These are phyloP conservation scores for Eucalyptus cloeziana DNA, from an alignment of 345 rosid species.

Conservation along the genomic window DNA sequence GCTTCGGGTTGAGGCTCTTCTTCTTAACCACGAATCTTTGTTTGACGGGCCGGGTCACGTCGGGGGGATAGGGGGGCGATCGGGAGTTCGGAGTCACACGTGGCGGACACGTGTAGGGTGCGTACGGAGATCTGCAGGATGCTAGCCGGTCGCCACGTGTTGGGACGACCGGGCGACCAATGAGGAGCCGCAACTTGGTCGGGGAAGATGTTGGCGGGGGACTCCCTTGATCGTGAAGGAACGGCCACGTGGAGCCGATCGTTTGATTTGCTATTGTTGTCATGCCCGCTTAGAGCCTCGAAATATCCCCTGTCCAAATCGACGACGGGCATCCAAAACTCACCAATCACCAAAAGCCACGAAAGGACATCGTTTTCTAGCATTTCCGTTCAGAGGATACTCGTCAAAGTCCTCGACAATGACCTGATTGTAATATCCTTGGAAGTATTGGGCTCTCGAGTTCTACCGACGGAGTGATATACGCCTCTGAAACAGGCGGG, in stretches of 20 bases:
- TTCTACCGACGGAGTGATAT: neutral
- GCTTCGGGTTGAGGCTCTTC: neutral
- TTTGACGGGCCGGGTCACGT: neutral
- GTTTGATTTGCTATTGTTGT: neutral
- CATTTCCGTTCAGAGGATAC: neutral
- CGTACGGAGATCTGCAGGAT: neutral
- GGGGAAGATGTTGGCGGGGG: neutral
- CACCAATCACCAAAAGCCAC: neutral
- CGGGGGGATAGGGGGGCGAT: neutral
- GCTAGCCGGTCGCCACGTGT: neutral
- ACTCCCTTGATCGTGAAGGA: neutral
- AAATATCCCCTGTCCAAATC: neutral
- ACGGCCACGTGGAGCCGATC: neutral
- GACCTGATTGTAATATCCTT: neutral
- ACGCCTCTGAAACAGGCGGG: neutral
- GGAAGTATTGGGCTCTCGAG: neutral
- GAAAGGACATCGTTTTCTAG: neutral
- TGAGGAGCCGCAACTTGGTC: neutral
- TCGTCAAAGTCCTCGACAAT: neutral
- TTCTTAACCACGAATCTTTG: neutral
- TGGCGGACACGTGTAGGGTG: constrained; percentile 26
- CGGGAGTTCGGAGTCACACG: constrained; percentile 3
- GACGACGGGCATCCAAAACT: neutral
- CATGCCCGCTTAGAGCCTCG: neutral
- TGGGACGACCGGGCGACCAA: neutral